Evolutionary conservation across 2,329 filamentous ascomycete species (phyloP).

Genomic region (Sarocladium brachiariae): DNA sequence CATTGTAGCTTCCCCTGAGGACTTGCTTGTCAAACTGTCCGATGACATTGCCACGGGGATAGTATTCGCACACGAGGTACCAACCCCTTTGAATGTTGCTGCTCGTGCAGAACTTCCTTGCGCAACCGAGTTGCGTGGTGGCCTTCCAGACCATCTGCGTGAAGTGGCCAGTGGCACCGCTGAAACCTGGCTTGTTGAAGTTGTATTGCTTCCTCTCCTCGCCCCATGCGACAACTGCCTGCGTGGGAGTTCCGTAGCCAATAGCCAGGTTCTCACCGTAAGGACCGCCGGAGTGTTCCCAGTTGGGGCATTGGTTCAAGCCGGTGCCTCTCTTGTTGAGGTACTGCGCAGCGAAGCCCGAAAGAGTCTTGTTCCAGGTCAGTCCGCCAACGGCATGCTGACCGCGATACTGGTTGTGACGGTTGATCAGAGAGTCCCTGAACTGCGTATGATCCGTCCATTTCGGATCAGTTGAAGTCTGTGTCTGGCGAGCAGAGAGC

Average conservation of each 20-base stretch:
- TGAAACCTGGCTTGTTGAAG: conserved; percentile 10
- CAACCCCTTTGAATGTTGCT: neutral
- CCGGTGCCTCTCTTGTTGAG: conserved; percentile 22
- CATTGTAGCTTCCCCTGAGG: neutral
- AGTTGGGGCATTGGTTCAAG: conserved; percentile 30
- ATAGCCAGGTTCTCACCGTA: conserved; percentile 71
- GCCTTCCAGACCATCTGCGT: conserved; percentile 25
- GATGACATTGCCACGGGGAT: conserved; percentile 11
- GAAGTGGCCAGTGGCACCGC: conserved; percentile 18
- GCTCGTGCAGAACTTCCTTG: conserved; percentile 11
- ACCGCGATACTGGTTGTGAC: conserved; percentile 58
- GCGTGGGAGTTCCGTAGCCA: conserved; percentile 54
- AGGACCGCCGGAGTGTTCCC: conserved; percentile 52
- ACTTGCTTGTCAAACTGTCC: conserved; percentile 13
- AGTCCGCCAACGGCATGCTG: conserved; percentile 54
- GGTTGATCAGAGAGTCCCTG: conserved; percentile 50
- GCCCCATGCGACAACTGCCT: conserved; percentile 26
- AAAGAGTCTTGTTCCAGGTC: conserved; percentile 59
- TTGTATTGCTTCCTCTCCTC: conserved; percentile 13
- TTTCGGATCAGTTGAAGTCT: conserved; percentile 25
- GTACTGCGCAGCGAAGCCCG: conserved; percentile 46
- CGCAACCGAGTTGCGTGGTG: conserved; percentile 21
- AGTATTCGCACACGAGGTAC: conserved; percentile 15
- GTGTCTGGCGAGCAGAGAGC: neutral
- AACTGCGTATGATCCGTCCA: conserved; percentile 29